Percentiles rank a stretch among this genome's conserved stretches.
phyloP scores from a whole-genome alignment of 805 yeast genomes.

The Ogataea thermomethanolica region DNA sequence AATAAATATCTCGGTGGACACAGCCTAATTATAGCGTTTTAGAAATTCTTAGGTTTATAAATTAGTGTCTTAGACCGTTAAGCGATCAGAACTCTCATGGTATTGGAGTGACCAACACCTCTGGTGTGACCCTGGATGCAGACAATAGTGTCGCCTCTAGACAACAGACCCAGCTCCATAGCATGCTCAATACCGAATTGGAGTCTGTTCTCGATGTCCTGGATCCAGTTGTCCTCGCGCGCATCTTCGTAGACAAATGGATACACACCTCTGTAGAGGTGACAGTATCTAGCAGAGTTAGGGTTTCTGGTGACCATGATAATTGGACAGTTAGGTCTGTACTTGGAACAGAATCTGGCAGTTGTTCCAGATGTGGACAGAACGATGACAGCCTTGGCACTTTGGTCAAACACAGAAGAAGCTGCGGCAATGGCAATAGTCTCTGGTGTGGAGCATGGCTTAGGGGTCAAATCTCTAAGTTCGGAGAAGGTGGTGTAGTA shows the following conservation, averaged over 20 bases:
- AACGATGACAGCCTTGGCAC: slow-evolving; percentile 95
- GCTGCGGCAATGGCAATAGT: slow-evolving; percentile 97
- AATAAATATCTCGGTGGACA: background rate
- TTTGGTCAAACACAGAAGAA: slow-evolving; percentile 92
- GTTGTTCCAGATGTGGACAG: slow-evolving; percentile 93
- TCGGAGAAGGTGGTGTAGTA: slow-evolving; percentile 81
- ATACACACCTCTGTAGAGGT: slow-evolving; percentile 97
- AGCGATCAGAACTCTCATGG: slow-evolving; percentile 86
- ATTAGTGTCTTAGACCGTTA: slow-evolving; percentile 25
- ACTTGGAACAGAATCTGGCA: slow-evolving; percentile 94
- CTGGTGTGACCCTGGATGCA: slow-evolving; percentile 99
- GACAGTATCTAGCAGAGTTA: slow-evolving; percentile 90
- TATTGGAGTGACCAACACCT: slow-evolving; percentile 98
- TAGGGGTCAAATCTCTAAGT: slow-evolving; percentile 76
- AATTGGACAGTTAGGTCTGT: slow-evolving; percentile 96
- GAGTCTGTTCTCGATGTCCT: slow-evolving; percentile 93
- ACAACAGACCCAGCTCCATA: slow-evolving; percentile 76
- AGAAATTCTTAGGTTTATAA: slow-evolving; percentile 2
- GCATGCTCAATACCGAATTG: slow-evolving; percentile 92
- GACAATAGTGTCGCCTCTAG: slow-evolving; percentile 83
- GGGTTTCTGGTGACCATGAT: slow-evolving; percentile 97
- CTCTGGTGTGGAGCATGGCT: slow-evolving; percentile 91
- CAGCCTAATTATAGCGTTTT: background rate
- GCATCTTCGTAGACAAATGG: slow-evolving; percentile 81
- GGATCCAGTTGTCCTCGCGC: slow-evolving; percentile 82